Conservation (phyloP, 306 rosid species). For the Trifolium subterraneum region DNA sequence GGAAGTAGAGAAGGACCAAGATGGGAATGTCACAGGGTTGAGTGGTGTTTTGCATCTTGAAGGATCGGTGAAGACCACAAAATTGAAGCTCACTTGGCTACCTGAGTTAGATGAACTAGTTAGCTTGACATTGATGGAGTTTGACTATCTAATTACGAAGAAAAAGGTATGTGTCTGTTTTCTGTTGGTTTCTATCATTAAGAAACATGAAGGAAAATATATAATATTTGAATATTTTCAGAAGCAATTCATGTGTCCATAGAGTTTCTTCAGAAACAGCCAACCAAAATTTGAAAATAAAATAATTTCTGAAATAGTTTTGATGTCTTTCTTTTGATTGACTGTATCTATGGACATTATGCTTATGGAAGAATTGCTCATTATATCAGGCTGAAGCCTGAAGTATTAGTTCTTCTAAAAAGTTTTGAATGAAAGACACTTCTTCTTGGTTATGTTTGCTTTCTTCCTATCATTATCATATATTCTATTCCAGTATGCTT, state of each 20-base stretch:
- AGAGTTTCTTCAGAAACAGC: not conserved
- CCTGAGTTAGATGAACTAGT: constrained; percentile 79
- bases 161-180: constrained; percentile 72
- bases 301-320: not conserved
- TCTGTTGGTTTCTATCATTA: constrained; percentile 4
- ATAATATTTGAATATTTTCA: constrained; percentile 10
- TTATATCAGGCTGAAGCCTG: not conserved
- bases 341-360: not conserved
- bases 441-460: not conserved
- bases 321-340: constrained; percentile 11
- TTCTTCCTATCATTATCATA: not conserved
- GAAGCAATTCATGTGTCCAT: not conserved
- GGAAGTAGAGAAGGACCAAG: constrained; percentile 69
- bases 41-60: constrained; percentile 86
- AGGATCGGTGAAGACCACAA: constrained; percentile 91
- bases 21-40: constrained; percentile 67
- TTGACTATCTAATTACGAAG: constrained; percentile 85
- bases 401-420: not conserved
- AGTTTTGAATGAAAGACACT: not conserved
- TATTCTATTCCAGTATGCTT: constrained; percentile 3
- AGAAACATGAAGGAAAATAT: constrained; percentile 28
- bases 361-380: not conserved
- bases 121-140: constrained; percentile 75
- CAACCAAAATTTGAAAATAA: constrained; percentile 14
- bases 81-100: constrained; percentile 93